Percentiles rank a stretch among this genome's conserved stretches.
These are phyloP conservation scores for Penicillium flavigenum DNA, from an alignment of 495 filamentous ascomycete species.

Conservation along the genomic window DNA sequence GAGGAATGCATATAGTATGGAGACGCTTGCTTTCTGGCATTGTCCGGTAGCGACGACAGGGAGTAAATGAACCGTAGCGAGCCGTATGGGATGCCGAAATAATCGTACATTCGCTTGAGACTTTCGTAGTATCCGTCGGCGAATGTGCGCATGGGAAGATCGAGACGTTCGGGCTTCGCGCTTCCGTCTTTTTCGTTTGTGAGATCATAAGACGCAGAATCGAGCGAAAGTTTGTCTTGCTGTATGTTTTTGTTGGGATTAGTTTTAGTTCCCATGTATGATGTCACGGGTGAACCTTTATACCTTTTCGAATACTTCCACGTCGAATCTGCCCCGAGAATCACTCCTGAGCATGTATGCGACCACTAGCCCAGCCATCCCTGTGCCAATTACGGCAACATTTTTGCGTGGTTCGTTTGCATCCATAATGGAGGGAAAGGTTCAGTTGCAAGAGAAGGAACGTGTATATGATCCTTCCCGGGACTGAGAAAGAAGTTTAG, in stretches of 20 bases:
- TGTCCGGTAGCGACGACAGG: slow-evolving; percentile 36
- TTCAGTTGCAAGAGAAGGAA: neutral
- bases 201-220: slow-evolving; percentile 24
- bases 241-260: slow-evolving; percentile 2
- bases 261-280: neutral
- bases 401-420: slow-evolving; percentile 15
- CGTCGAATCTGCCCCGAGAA: slow-evolving; percentile 39
- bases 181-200: slow-evolving; percentile 3
- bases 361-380: slow-evolving; percentile 54
- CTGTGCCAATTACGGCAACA: slow-evolving; percentile 54
- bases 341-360: slow-evolving; percentile 52
- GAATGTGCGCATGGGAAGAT: slow-evolving; percentile 60
- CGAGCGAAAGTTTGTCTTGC: slow-evolving; percentile 28
- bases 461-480: neutral
- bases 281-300: neutral
- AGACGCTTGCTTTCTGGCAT: slow-evolving; percentile 16
- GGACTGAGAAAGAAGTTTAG: neutral
- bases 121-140: slow-evolving; percentile 55
- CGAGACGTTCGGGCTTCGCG: slow-evolving; percentile 21
- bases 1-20: slow-evolving; percentile 29
- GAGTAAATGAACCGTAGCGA: slow-evolving; percentile 39
- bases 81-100: slow-evolving; percentile 47
- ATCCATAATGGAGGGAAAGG: neutral
- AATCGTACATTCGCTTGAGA: slow-evolving; percentile 53
- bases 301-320: slow-evolving; percentile 52